Evolutionary conservation across 2,329 filamentous ascomycete genomes (phyloP).

Genomic region (Fusarium papillatum): DNA sequence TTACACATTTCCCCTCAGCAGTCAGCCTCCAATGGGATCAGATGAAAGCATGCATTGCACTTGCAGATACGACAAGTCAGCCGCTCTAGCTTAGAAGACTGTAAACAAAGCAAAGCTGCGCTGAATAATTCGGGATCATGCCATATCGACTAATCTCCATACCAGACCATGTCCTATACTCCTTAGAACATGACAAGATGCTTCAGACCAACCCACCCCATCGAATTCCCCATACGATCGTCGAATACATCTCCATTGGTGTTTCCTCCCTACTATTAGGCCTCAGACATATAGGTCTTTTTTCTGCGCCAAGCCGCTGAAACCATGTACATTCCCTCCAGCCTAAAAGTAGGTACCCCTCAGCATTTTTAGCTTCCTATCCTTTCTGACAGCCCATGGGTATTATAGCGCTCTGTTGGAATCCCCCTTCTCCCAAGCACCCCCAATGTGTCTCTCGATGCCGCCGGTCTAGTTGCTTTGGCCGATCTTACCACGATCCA

Average conservation of each 20-base stretch:
- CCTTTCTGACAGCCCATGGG: not conserved
- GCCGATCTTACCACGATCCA: not conserved
- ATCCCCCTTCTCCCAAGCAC: not conserved
- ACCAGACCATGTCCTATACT: not conserved
- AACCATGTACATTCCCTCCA: not conserved
- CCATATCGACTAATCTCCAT: not conserved
- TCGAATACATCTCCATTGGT: not conserved
- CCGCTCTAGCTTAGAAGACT: not conserved
- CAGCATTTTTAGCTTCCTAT: too few relatives aligned
- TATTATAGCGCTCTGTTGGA: not conserved
- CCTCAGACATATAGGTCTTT: not conserved
- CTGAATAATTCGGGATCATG: not conserved
- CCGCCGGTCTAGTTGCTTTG: not conserved
- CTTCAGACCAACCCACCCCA: not conserved
- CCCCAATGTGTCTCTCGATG: not conserved
- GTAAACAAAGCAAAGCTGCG: not conserved
- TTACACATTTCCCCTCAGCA: not conserved
- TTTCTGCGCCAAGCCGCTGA: too few relatives aligned
- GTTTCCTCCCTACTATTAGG: not conserved
- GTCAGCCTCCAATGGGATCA: not conserved
- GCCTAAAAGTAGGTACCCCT: not conserved
- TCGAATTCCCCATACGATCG: not conserved
- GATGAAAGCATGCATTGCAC: not conserved
- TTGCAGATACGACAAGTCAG: not conserved
- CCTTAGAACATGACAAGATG: not conserved